Evolutionary conservation across 148 eudicot species (phyloP), one percentile per base, ranked within the genome.

Genomic region (Bassia scoparia): DNA sequence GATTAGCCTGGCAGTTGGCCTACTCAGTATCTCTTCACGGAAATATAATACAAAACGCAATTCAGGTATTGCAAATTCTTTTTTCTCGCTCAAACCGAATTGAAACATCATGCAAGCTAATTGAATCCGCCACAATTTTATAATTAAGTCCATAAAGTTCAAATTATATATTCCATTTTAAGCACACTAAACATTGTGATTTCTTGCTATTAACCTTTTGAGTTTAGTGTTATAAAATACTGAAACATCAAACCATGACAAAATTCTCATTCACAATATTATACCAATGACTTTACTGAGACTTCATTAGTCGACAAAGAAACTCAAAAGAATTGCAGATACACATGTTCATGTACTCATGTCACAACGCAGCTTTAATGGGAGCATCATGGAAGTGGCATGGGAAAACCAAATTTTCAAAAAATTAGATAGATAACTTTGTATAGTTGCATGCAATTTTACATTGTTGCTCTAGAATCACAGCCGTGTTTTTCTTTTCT

Each of bases 1-100:
- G 30, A 94, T 89, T 14, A 94, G 83, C 83, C 83, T 88, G 14
- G 98, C 97, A 30, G 97, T 94, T 67, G 96, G 96, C 79, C 87
- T 81, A 77, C 88, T 93, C 54, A 94, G n/a, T 75, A 80, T 81
- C 83, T 91, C 98, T 37, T 88, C 83, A 66, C 98, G 70, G 91
- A 78, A 79, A 90, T 90, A 86, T 81, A 81, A 87, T 64, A 94
- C 96, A 78, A 83, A 26, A 91, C 93, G 26, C 87, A 84, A 80
- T 71, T 94, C 34, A 91, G 60, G 70, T 91, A 91, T 82, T 91
- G 98, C 83, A 94, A 60, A 74, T 94, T 94, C 86, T 88, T 91
- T 86, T 86, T 88, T 89, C 98, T 66, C 90, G 87, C 98, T 91
- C 81, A 73, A 83, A 67, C 46, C 38, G 69, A 21, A 21, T n/a